Evolutionary conservation across 2,329 filamentous ascomycete species (phyloP).

Genomic region (Cordyceps fumosorosea): DNA sequence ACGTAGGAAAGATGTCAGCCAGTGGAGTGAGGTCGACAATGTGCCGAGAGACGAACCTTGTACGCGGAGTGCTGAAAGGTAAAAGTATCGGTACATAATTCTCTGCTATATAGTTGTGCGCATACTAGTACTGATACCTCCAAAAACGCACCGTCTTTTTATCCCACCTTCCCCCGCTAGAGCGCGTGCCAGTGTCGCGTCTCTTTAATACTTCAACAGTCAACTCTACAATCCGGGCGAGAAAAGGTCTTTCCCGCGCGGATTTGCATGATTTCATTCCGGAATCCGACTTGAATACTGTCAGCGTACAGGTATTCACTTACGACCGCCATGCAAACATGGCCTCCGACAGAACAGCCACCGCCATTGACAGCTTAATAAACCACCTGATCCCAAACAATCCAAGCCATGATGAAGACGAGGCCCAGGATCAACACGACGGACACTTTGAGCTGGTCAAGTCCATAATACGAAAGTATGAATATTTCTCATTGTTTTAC

Average conservation of each 20-base stretch:
- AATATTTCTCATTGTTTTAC: background rate
- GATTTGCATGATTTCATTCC: background rate
- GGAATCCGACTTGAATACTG: background rate
- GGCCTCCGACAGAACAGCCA: conserved; percentile 63
- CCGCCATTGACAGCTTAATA: conserved; percentile 73
- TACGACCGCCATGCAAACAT: conserved; percentile 43
- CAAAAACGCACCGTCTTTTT: background rate
- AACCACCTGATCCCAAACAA: conserved; percentile 63
- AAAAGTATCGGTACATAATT: background rate
- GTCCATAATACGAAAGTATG: conserved; percentile 46
- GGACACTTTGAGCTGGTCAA: conserved; percentile 48
- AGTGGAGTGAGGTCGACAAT: conserved; percentile 31
- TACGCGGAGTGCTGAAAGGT: background rate
- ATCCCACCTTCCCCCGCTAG: conserved; percentile 14
- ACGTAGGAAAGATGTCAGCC: conserved; percentile 22
- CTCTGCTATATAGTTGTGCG: background rate
- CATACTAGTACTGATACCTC: background rate
- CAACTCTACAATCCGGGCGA: conserved; percentile 14
- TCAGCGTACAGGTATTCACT: background rate
- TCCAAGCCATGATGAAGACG: conserved; percentile 59
- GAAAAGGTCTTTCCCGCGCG: background rate
- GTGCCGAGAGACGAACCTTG: conserved; percentile 24
- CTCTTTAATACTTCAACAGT: conserved; percentile 15
- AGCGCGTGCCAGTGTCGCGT: conserved; percentile 22
- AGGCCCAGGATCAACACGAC: conserved; percentile 62